A percentile compares a stretch with the other conserved stretches of the same genome.
Evolutionary conservation across 2,329 filamentous ascomycete genomes (phyloP).

Genomic region (Ceratocystis huliohia): DNA sequence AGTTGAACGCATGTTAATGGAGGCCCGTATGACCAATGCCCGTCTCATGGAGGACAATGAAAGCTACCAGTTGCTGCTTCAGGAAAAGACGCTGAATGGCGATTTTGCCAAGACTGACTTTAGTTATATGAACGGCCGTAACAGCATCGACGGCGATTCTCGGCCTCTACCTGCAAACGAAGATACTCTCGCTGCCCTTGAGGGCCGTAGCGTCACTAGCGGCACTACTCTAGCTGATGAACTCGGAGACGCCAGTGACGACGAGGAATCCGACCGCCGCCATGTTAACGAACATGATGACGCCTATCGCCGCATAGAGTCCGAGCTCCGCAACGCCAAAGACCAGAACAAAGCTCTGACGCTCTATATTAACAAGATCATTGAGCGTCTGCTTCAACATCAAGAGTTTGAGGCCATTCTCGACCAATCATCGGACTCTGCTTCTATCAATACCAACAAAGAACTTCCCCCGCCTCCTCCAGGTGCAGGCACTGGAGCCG

Average conservation of each 20-base stretch:
- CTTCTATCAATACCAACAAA: constrained; percentile 52
- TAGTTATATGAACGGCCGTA: constrained; percentile 39
- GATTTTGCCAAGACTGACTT: constrained; percentile 79
- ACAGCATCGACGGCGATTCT: constrained; percentile 28
- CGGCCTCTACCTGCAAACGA: constrained; percentile 34
- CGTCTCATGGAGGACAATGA: constrained; percentile 97
- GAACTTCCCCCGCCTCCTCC: constrained; percentile 62
- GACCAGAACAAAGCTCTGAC: constrained; percentile 96
- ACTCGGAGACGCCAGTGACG: constrained; percentile 55
- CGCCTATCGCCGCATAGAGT: constrained; percentile 55
- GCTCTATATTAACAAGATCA: constrained; percentile 98
- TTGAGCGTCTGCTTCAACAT: constrained; percentile 84
- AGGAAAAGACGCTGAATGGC: constrained; percentile 89
- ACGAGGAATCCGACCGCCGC: constrained; percentile 51
- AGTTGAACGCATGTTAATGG: constrained; percentile 79
- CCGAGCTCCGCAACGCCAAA: constrained; percentile 65
- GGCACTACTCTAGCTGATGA: constrained; percentile 58
- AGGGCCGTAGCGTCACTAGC: constrained; percentile 36
- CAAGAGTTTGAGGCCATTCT: constrained; percentile 91
- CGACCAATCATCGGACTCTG: constrained; percentile 55
- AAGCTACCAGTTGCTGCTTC: constrained; percentile 87
- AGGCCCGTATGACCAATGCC: constrained; percentile 90
- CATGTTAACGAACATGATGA: constrained; percentile 43
- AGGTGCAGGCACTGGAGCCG: constrained; percentile 27
- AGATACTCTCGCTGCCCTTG: constrained; percentile 51